Conservation (phyloP, 805 yeast genomes). For the Yarrowia sp. region DNA sequence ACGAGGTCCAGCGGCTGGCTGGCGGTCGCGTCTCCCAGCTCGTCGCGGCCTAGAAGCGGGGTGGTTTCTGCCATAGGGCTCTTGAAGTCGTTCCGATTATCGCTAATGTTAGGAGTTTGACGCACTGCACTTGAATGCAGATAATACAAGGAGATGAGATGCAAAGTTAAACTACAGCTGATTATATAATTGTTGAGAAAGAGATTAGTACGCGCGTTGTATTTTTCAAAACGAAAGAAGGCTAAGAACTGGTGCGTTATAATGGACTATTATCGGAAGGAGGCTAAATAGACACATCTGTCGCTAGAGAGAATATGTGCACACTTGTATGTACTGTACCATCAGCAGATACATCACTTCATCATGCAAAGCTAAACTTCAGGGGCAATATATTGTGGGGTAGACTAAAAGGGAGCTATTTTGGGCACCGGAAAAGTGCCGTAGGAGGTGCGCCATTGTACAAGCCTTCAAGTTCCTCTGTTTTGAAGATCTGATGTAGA, state of each 20-base stretch:
- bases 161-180: too few species aligned
- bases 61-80: slow-evolving; percentile 21
- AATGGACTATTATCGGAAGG: too few species aligned
- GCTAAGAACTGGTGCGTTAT: too few species aligned
- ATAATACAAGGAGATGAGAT: neutral
- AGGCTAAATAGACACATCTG: too few species aligned
- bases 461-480: neutral
- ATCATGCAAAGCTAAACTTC: neutral
- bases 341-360: neutral
- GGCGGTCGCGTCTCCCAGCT: slow-evolving; percentile 15
- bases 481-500: neutral
- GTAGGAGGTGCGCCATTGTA: too few species aligned
- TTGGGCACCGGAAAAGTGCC: neutral
- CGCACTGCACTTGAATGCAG: neutral
- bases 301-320: neutral
- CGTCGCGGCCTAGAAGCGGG: slow-evolving; percentile 20
- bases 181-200: too few species aligned
- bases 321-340: too few species aligned
- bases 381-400: slow-evolving; percentile 8
- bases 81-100: neutral
- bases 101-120: neutral
- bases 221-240: too few species aligned
- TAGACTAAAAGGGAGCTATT: neutral
- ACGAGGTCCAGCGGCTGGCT: slow-evolving; percentile 48
- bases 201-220: too few species aligned